A percentile compares a stretch with the other conserved stretches of the same genome.
Conservation (phyloP, 148 eudicot genomes). For the Chenopodium quinoa region DNA sequence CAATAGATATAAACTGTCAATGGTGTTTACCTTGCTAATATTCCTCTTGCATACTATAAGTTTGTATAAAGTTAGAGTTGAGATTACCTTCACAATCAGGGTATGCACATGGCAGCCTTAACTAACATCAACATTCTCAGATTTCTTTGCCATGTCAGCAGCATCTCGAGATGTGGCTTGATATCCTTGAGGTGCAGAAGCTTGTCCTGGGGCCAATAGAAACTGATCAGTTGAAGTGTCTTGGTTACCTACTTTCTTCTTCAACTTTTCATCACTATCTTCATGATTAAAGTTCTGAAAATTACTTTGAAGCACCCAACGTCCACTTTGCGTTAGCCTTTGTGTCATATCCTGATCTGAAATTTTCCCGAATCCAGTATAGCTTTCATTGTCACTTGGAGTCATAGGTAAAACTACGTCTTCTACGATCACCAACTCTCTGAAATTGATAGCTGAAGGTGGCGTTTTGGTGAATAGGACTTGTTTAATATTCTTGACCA, state of each 20-base stretch:
- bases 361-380: constrained; percentile 16
- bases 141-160: constrained; percentile 15
- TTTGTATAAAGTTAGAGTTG: neutral
- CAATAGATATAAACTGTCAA: neutral
- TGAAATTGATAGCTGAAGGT: constrained; percentile 39
- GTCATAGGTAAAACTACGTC: constrained; percentile 36
- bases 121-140: constrained; percentile 17
- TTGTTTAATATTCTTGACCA: constrained; percentile 32
- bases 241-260: constrained; percentile 16
- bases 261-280: constrained; percentile 34
- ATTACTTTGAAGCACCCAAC: constrained; percentile 25
- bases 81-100: constrained; percentile 27
- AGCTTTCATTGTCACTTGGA: constrained; percentile 26
- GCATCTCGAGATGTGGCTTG: constrained; percentile 11
- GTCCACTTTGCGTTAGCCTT: constrained; percentile 30
- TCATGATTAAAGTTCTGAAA: constrained; percentile 36
- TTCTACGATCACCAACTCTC: constrained; percentile 47
- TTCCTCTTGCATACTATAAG: neutral
- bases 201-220: constrained; percentile 17
- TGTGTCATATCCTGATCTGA: constrained; percentile 33
- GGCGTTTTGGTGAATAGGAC: constrained; percentile 35
- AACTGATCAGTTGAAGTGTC: constrained; percentile 23
- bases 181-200: constrained; percentile 2
- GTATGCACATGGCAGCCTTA: constrained; percentile 7
- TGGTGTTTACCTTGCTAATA: neutral